Evolutionary conservation across 768 basidiomycete species (phyloP).

Genomic region (Boletus vinaceobasis): DNA sequence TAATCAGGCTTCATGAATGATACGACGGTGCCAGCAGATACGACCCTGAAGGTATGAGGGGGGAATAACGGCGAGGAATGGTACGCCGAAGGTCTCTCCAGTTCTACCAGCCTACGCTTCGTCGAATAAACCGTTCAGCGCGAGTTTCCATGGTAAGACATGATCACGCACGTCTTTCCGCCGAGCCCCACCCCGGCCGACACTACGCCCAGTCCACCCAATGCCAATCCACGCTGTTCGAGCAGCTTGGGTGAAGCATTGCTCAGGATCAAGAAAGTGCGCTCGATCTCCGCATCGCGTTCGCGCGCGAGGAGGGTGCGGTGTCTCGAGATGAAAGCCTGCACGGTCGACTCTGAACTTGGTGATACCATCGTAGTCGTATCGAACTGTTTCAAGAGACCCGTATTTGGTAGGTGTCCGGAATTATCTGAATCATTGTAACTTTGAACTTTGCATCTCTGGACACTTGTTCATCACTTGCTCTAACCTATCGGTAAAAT

Average conservation of each 20-base stretch:
- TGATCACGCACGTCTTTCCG: slow-evolving; percentile 72
- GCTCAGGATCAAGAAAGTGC: slow-evolving; percentile 72
- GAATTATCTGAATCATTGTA: too few relatives aligned
- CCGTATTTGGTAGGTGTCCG: background rate
- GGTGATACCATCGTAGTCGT: slow-evolving; percentile 4
- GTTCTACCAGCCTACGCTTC: slow-evolving; percentile 72
- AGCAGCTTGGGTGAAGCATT: slow-evolving; percentile 81
- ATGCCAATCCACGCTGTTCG: slow-evolving; percentile 83
- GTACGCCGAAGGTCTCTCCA: slow-evolving; percentile 80
- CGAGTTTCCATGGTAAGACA: background rate
- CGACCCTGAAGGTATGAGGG: slow-evolving; percentile 79
- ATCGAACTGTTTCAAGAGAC: background rate
- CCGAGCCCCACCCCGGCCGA: slow-evolving; percentile 83
- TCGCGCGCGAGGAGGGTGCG: slow-evolving; percentile 65
- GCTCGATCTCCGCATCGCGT: slow-evolving; percentile 79
- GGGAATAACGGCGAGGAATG: slow-evolving; percentile 71
- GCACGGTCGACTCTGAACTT: slow-evolving; percentile 33
- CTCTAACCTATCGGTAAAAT: too few relatives aligned
- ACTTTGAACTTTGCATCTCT: too few relatives aligned
- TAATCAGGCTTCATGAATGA: slow-evolving; percentile 8
- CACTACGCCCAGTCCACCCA: slow-evolving; percentile 68
- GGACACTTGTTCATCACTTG: too few relatives aligned
- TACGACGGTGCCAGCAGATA: background rate
- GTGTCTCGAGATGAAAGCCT: slow-evolving; percentile 66
- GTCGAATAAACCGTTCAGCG: slow-evolving; percentile 24